Conservation (phyloP, 768 basidiomycete species). For the Leccinum ochraceum region DNA sequence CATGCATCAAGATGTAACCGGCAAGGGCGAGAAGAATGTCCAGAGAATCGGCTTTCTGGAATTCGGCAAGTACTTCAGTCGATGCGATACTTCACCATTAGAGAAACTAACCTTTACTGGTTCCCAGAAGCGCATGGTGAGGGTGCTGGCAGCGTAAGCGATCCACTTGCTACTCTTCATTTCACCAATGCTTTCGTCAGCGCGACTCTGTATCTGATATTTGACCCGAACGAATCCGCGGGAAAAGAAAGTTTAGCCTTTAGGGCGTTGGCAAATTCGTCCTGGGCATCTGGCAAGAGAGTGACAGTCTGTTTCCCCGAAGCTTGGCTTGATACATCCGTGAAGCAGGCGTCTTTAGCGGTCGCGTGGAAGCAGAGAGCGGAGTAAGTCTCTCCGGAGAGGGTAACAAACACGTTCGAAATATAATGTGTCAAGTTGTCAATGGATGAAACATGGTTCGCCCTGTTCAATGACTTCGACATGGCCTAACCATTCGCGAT, state of each 20-base stretch:
- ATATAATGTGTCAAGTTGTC: slow-evolving; percentile 53
- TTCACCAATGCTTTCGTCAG: slow-evolving; percentile 57
- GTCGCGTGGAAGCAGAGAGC: slow-evolving; percentile 50
- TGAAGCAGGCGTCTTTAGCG: slow-evolving; percentile 39
- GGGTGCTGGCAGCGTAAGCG: slow-evolving; percentile 76
- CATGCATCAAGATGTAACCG: slow-evolving; percentile 95
- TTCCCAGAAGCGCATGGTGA: slow-evolving; percentile 82
- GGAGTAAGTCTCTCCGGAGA: slow-evolving; percentile 48
- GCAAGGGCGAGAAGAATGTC: slow-evolving; percentile 94
- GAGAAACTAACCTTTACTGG: slow-evolving; percentile 65
- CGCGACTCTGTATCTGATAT: slow-evolving; percentile 50
- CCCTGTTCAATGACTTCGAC: slow-evolving; percentile 36
- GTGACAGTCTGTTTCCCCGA: slow-evolving; percentile 47
- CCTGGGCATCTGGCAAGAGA: slow-evolving; percentile 46
- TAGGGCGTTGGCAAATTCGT: slow-evolving; percentile 51
- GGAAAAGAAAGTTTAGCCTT: slow-evolving; percentile 30
- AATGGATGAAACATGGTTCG: slow-evolving; percentile 44
- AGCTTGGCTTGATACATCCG: slow-evolving; percentile 34
- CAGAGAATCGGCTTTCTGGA: slow-evolving; percentile 87
- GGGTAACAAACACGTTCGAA: slow-evolving; percentile 40
- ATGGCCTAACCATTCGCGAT: slow-evolving; percentile 23
- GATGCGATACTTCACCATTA: not conserved
- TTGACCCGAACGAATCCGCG: slow-evolving; percentile 45
- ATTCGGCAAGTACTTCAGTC: slow-evolving; percentile 18
- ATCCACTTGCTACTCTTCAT: slow-evolving; percentile 88